Base-by-base conservation (phyloP, 805 yeast genomes). In the Metschnikowia vanudenii region DNA sequence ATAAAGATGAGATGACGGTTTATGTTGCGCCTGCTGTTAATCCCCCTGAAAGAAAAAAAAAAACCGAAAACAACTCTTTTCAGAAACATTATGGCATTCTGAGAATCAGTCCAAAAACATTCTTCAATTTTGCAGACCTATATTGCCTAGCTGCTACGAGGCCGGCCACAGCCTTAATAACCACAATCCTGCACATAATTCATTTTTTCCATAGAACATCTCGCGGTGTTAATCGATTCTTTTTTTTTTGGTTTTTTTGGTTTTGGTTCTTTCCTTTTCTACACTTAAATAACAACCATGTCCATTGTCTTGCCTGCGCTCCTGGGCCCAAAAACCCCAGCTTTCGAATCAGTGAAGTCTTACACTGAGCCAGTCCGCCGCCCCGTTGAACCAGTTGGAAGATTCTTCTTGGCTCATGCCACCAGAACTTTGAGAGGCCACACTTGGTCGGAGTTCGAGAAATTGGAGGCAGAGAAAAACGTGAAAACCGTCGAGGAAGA, bases 401-500 rank as follows among this genome's bases (percentile, higher is more conserved):
- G 95, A 52, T 87, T 80, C 65, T 94, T 91, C 75, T 75, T 94
- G 59, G 97, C 97, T 43, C 99, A 94, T 64, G 98, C 98, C 49
- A 83, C 96, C 57, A 87, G 99, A 78, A 81, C 95, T 45, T 77
- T 91, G 59, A 84, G 96, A 73, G 96, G 96, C 67, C 97, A 96
- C 74, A 89, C 98, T 41, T 94, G 97, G 96, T 89, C 97, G 46
- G 98, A 94, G 73, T 94, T 81, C 63, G 99, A 94, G 74, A 84
- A 86, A 67, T 74, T 90, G 57, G 95, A 91, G 78, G 96, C 96
- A 51, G 95, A 85, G 65, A 83, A 81, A 71, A 88, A 88, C 69
- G 96, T 87, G 61, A 78, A 79, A 60, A 70, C 71, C 47, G 80
- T 81, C 52, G 96, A 87, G 58, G 85, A 79, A 57, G 63, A 78